Evolutionary conservation across 1,284 basidiomycete genomes (phyloP), one percentile per base, ranked within the genome.

Genomic region (Sutorius eximius): DNA sequence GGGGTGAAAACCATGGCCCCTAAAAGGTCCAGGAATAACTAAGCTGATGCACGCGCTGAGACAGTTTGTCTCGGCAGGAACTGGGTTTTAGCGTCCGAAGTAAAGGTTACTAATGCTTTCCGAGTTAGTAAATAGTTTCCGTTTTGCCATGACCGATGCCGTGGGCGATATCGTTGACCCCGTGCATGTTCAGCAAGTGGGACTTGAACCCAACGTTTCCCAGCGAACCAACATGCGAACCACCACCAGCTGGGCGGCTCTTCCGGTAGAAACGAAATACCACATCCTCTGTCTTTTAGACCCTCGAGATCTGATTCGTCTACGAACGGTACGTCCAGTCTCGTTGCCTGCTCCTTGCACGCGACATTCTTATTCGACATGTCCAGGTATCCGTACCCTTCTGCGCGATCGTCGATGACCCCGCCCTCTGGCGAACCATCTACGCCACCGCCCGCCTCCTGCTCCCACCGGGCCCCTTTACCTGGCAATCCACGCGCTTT

Each of bases 331-430:
- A 46, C n/a, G 62, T 51, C n/a, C 37, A 40, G n/a, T 20, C 29
- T 11, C 5, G 20, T 2, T 15, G 11, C 22, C 24, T 40, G 2
- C 11, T 22, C 22, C 22, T 24, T 24, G 22, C 22, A 24, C 22
- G 5, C 22, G 5, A 24, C 22, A 24, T 27, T 43, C 43, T 46
- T 10, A 51, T 20, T 29, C 11, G 3, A 38, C 29, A 18, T 22
- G 4, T 45, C n/a, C 29, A 65, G 62, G 61, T 65, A 3, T 64
- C 51, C 37, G 63, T 43, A 49, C 22, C 32, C 10, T 63, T 67
- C 24, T 30, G 45, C 8, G 43, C 38, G 33, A 55, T 64, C 49
- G 16, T 55, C 27, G 5, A 30, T 3, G 65, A 67, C 16, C 34
- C 50, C 1, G 34, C 37, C 16, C 2, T 67, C 33, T 61, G 65